phyloP scores from a whole-genome alignment of 805 yeast genomes.

The Kluyveromyces siamensis region DNA sequence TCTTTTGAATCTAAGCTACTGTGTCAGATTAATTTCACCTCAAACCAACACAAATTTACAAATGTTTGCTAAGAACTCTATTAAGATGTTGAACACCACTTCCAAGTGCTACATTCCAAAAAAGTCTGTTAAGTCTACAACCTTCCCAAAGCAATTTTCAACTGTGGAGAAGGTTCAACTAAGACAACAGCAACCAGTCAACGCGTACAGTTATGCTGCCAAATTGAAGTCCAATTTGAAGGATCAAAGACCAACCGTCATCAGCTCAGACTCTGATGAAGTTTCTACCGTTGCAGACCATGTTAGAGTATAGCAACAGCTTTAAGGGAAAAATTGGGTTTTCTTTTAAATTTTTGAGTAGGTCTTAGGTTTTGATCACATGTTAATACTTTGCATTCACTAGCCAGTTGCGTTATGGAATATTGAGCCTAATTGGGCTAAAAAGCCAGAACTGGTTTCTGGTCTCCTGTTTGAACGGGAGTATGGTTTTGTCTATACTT shows the following conservation, averaged over 20 bases:
- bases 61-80: conserved; percentile 2
- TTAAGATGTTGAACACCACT: conserved; percentile 6
- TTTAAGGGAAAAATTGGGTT: background rate
- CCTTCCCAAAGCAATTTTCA: conserved; percentile 7
- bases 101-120: conserved; percentile 9
- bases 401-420: background rate
- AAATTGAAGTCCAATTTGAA: conserved; percentile 1
- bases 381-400: background rate
- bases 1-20: too few species aligned
- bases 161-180: background rate
- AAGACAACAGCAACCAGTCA: background rate
- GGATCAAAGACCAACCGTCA: conserved; percentile 11
- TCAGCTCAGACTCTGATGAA: conserved; percentile 22
- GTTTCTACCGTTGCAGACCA: conserved; percentile 21
- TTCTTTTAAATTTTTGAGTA: background rate
- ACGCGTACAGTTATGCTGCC: background rate
- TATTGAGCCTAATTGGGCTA: background rate
- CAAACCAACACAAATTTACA: background rate
- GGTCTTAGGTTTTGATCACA: background rate
- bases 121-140: conserved; percentile 7
- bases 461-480: background rate
- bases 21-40: background rate
- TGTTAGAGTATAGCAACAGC: conserved; percentile 11
- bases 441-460: background rate
- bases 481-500: background rate